Base-by-base conservation (phyloP, 2,329 filamentous ascomycete species). In the Penicillium aurantiogriseum region DNA sequence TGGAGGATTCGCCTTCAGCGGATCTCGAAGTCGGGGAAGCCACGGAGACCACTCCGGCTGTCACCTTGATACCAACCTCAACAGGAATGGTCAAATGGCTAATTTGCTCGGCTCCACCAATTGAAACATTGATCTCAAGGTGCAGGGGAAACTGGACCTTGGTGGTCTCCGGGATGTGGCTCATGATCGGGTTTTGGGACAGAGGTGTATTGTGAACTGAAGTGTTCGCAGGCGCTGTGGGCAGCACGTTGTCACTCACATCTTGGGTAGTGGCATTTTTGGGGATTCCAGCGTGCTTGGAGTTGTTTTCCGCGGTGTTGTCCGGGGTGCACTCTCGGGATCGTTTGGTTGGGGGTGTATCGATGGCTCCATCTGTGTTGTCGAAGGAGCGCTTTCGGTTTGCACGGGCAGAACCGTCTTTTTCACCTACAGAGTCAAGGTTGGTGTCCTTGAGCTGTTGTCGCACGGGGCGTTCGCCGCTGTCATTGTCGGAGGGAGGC, bases 391-490 rank as follows among this genome's bases (percentile, higher is more conserved):
- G 69, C 63, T 76, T 76, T 33, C 71, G 64, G 27, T 68, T 66
- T 47, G 63, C 66, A 17, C 42, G 46, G 3, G 38, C 13, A 36
- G 52, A 31, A 17, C 25, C 38, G 36, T 53, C 54, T n/a, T 58
- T 58, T 61, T 68, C 45, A 56, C 58, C 47, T 62, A 63, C 50
- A n/a, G 57, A 51, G 39, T 80, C 80, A 55, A 87, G 85, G n/a
- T 81, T 79, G 4, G 85, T 85, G 65, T 86, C 81, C 71, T 85
- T 82, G 53, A 88, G 74, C 71, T 85, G 83, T 69, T 86, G 81
- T 57, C 85, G 77, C 38, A 86, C 82, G 9, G 83, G 83, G 58
- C 79, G 80, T 69, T 86, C 84, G 59, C 81, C 79, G 48, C 70
- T 66, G 38, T 76, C 75, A 59, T 76, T 74, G 61, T 76, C 74